Evolutionary conservation across 345 rosid genomes (phyloP).

Genomic region (Salix koriyanagi): DNA sequence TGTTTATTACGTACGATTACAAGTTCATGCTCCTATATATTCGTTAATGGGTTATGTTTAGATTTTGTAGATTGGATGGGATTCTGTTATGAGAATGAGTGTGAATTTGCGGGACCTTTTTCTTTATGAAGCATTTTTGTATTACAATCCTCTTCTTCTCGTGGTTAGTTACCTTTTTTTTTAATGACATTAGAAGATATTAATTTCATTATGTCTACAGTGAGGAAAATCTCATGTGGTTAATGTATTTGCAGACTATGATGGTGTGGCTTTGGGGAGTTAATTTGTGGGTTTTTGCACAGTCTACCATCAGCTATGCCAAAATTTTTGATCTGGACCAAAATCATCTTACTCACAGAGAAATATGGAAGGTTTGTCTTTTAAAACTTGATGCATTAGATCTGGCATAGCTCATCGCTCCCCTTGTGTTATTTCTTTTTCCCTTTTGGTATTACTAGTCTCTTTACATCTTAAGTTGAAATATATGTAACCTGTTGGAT

Average conservation of each 20-base stretch:
- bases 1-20: background rate
- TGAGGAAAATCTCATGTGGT: constrained; percentile 9
- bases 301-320: constrained; percentile 71
- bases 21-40: background rate
- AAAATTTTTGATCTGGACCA: constrained; percentile 78
- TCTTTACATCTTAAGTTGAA: background rate
- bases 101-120: constrained; percentile 74
- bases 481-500: background rate
- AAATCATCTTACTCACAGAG: constrained; percentile 79
- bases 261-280: constrained; percentile 99
- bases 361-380: constrained; percentile 84
- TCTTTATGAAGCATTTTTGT: constrained; percentile 87
- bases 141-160: constrained; percentile 96
- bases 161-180: constrained; percentile 52
- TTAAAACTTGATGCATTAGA: background rate
- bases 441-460: background rate
- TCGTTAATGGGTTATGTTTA: background rate
- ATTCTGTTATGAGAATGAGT: constrained; percentile 93
- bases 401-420: background rate
- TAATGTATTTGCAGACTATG: constrained; percentile 59
- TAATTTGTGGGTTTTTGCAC: constrained; percentile 79
- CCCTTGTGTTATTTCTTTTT: background rate
- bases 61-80: constrained; percentile 79
- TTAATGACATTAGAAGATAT: background rate
- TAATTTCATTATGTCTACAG: background rate